Base-by-base conservation (phyloP, 164 flowering plant species). In the Hamamelis virginiana region DNA sequence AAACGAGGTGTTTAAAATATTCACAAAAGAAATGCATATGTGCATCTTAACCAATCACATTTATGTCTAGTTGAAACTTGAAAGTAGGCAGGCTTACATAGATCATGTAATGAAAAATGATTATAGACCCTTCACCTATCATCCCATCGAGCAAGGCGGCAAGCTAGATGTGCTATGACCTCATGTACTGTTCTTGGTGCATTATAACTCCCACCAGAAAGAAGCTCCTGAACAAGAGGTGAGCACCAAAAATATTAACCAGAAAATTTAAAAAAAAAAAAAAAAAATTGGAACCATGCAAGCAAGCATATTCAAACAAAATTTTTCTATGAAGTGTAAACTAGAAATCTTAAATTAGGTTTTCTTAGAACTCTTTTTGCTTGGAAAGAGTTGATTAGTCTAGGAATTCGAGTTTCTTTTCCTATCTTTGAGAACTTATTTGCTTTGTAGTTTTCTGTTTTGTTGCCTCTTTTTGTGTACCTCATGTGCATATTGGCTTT, bases 61-160 rank as follows among this genome's bases (percentile, higher is more conserved):
- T 33, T 33, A 33, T 33, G 41, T 33, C 41, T 33, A 33, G 41
- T 33, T 33, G 41, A 33, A 51, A 33, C 4, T 33, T 33, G 41
- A 33, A 51, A 51, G n/a, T 22, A 19, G 27, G 15, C 22, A 12
- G 16, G 5, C 28, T 6, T 55, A 22, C 59, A 46, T 51, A 19
- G 1, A 28, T 55, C 18, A 8, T 16, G 10, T 33, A 16, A 27
- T 5, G 18, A 64, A 25, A 64, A n/a, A 18, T 27, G 50, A 57
- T 5, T 8, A 65, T 15, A 45, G 27, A 9, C 8, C n/a, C 14
- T 59, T 80, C 63, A 94, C 98, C 97, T 88, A 67, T 94, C 97
- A 87, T 94, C 98, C 98, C 97, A 94, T 55, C 96, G 86, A 59
- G 92, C 67, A 71, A 94, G 97, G 45, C 97, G 92, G 70, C 80